Conservation (phyloP, 805 yeast species). For the Sungouiella thailandica region DNA sequence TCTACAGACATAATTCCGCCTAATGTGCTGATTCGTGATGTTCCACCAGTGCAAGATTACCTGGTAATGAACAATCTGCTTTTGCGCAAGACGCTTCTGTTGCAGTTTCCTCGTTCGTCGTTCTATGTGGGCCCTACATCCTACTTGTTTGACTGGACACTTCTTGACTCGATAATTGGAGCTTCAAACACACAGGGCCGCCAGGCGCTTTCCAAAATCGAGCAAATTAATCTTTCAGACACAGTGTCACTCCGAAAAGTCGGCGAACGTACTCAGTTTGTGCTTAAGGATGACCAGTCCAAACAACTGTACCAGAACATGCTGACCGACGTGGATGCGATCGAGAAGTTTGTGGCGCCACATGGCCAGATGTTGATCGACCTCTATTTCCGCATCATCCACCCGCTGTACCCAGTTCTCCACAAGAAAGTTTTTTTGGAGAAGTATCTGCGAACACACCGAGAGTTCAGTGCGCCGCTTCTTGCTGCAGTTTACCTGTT, state of each 20-base stretch:
- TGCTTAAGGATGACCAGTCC: constrained; percentile 75
- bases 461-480: constrained; percentile 88
- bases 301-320: constrained; percentile 63
- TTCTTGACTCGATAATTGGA: constrained; percentile 56
- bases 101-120: constrained; percentile 86
- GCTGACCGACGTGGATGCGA: constrained; percentile 74
- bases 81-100: constrained; percentile 61
- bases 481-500: constrained; percentile 85
- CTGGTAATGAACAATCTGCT: constrained; percentile 58
- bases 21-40: constrained; percentile 45
- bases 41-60: constrained; percentile 63
- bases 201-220: constrained; percentile 42
- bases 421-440: constrained; percentile 91
- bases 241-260: constrained; percentile 73
- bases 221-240: constrained; percentile 71
- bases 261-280: constrained; percentile 68
- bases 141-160: constrained; percentile 60
- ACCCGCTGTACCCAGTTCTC: constrained; percentile 86
- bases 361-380: constrained; percentile 81
- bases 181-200: constrained; percentile 19
- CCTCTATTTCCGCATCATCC: constrained; percentile 77
- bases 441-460: constrained; percentile 83
- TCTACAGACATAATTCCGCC: constrained; percentile 25
- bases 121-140: constrained; percentile 88
- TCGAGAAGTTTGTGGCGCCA: constrained; percentile 85